These are phyloP conservation scores for Glycine latifolia DNA, from an alignment of 306 rosid species.

Conservation along the genomic window DNA sequence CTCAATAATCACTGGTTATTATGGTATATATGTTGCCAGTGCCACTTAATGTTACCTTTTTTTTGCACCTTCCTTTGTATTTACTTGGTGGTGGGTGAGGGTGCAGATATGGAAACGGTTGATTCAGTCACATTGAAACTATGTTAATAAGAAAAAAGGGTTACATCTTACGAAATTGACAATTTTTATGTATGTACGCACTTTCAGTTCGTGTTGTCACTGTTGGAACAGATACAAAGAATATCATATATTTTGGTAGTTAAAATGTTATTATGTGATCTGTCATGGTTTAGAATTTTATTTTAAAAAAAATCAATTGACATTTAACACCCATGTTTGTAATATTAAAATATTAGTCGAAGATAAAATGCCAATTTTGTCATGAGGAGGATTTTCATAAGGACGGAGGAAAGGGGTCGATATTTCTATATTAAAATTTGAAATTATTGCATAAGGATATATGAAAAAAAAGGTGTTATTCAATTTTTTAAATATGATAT, in stretches of 20 bases:
- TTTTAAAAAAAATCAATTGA: constrained; percentile 6
- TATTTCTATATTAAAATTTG: not conserved
- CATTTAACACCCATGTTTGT: not conserved
- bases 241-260: constrained; percentile 34
- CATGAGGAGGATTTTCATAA: not conserved
- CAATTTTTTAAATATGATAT: not conserved
- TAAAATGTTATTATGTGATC: constrained; percentile 22
- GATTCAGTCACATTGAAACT: constrained; percentile 42
- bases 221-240: constrained; percentile 18
- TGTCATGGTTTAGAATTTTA: constrained; percentile 26
- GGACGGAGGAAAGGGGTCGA: not conserved
- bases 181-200: constrained; percentile 8
- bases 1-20: not conserved
- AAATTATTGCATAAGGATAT: not conserved
- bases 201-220: constrained; percentile 16
- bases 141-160: constrained; percentile 19
- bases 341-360: constrained; percentile 22
- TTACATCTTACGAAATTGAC: constrained; percentile 11
- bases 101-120: constrained; percentile 16
- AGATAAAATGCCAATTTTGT: constrained; percentile 5
- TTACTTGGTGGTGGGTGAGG: constrained; percentile 44
- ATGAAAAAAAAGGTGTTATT: not conserved
- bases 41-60: constrained; percentile 8
- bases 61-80: constrained; percentile 12
- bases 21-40: not conserved